These are phyloP conservation scores for Williopsis jadinii DNA, from an alignment of 1,139 yeast species.

Conservation along the genomic window DNA sequence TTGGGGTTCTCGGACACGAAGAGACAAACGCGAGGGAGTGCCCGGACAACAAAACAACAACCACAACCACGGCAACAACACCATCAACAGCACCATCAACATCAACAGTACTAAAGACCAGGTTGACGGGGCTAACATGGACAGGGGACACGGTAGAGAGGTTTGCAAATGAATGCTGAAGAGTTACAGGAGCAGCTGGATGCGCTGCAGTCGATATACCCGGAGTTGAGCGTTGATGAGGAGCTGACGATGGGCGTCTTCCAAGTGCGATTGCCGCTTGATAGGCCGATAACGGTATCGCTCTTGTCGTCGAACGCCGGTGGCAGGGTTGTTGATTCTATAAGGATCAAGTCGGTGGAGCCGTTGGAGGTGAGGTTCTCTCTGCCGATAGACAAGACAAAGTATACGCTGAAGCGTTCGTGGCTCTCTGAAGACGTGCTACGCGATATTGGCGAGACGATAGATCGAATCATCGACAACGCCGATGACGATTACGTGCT, in stretches of 20 bases:
- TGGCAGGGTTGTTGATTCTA: background rate
- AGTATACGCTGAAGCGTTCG: background rate
- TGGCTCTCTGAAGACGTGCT: conserved; percentile 1
- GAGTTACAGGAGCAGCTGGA: conserved; percentile 36
- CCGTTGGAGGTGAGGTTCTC: conserved; percentile 3
- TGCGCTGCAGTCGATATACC: conserved; percentile 43
- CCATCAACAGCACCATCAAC: too few species aligned
- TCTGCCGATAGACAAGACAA: conserved; percentile 1
- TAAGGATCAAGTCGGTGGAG: background rate
- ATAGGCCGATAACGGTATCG: background rate
- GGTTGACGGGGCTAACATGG: background rate
- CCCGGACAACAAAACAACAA: too few species aligned
- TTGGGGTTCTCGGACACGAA: too few species aligned
- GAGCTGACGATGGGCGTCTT: background rate
- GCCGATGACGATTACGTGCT: conserved; percentile 33
- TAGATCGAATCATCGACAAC: conserved; percentile 22
- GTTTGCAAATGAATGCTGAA: conserved; percentile 4
- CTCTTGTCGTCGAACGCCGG: background rate
- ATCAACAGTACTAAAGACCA: background rate
- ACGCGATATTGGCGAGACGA: conserved; percentile 15
- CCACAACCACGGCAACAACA: background rate
- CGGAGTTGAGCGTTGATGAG: conserved; percentile 28
- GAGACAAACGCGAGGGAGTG: too few species aligned
- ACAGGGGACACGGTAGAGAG: background rate
- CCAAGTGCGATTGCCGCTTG: background rate